Conservation (phyloP, 2,329 filamentous ascomycete genomes). For the Juglanconis juglandina region DNA sequence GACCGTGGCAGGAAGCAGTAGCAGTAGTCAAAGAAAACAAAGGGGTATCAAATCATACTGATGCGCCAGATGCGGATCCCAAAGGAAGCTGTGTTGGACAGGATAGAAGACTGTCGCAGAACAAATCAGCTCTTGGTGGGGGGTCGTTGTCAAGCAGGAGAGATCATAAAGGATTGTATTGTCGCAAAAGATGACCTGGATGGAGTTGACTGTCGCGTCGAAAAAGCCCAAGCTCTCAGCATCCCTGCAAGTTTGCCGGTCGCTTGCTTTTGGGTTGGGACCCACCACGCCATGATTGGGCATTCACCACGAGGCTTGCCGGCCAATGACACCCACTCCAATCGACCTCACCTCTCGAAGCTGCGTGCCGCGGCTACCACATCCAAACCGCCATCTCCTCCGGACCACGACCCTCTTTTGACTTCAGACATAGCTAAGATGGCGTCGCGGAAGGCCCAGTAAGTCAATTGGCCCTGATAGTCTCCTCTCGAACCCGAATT, state of each 20-base stretch:
- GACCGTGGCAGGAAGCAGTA: not conserved
- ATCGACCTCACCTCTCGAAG: constrained; percentile 17
- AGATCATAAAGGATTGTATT: not conserved
- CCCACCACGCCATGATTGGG: not conserved
- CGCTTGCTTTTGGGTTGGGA: no score
- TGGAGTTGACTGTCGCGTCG: not conserved
- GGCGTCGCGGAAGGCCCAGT: constrained; percentile 60
- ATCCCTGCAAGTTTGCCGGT: not conserved
- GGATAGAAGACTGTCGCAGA: not conserved
- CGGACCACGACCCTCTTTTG: constrained; percentile 17
- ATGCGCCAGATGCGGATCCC: not conserved
- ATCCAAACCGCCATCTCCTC: constrained; percentile 19
- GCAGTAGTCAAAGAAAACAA: constrained; percentile 11
- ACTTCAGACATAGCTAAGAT: constrained; percentile 46
- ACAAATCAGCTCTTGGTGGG: not conserved
- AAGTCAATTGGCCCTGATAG: constrained; percentile 28
- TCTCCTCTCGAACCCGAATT: not conserved
- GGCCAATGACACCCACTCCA: constrained; percentile 15
- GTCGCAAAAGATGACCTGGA: not conserved
- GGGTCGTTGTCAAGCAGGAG: not conserved
- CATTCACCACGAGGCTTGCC: not conserved
- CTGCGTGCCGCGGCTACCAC: not conserved
- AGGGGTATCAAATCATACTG: constrained; percentile 16
- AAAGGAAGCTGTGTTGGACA: not conserved
- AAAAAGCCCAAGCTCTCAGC: not conserved